Conservation (phyloP, 495 filamentous ascomycete genomes). For the Aspergillus incahuasiensis region DNA sequence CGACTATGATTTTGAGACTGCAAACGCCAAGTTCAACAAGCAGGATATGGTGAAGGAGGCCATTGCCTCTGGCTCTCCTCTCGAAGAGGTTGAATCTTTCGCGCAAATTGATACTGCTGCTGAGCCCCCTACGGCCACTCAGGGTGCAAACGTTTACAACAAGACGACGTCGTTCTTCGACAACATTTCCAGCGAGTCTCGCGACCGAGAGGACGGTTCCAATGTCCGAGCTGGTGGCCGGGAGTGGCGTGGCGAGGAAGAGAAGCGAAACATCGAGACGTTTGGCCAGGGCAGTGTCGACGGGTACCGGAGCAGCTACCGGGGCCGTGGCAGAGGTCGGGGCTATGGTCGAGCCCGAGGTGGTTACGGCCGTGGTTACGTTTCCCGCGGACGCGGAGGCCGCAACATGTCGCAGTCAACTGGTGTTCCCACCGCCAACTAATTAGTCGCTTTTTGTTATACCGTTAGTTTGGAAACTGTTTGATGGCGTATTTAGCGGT, state of each 20-base stretch:
- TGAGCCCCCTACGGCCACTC: constrained; percentile 31
- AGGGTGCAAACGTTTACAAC: constrained; percentile 59
- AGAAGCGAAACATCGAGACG: constrained; percentile 93
- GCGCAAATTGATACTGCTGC: constrained; percentile 30
- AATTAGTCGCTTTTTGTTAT: constrained; percentile 16
- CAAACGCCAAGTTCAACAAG: constrained; percentile 98
- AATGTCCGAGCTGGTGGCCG: constrained; percentile 68
- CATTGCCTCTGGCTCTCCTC: constrained; percentile 68
- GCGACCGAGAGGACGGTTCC: constrained; percentile 76
- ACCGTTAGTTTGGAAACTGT: constrained; percentile 14
- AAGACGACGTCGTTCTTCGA: constrained; percentile 88
- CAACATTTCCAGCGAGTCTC: constrained; percentile 90
- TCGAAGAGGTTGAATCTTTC: constrained; percentile 48
- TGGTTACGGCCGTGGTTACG: constrained; percentile 51
- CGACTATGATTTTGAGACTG: constrained; percentile 88
- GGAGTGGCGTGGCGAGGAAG: constrained; percentile 88
- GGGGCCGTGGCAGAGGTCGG: constrained; percentile 64
- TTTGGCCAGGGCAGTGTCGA: constrained; percentile 99
- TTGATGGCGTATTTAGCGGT: constrained; percentile 24
- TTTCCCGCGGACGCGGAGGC: constrained; percentile 37
- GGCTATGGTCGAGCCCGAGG: constrained; percentile 52
- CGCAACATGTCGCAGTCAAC: constrained; percentile 38
- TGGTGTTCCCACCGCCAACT: constrained; percentile 39
- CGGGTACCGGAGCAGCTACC: constrained; percentile 69
- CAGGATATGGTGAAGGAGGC: constrained; percentile 90